Percentiles rank a stretch among this genome's conserved stretches.
phyloP scores from a whole-genome alignment of 805 yeast species.

The Metschnikowia cerradonensis region DNA sequence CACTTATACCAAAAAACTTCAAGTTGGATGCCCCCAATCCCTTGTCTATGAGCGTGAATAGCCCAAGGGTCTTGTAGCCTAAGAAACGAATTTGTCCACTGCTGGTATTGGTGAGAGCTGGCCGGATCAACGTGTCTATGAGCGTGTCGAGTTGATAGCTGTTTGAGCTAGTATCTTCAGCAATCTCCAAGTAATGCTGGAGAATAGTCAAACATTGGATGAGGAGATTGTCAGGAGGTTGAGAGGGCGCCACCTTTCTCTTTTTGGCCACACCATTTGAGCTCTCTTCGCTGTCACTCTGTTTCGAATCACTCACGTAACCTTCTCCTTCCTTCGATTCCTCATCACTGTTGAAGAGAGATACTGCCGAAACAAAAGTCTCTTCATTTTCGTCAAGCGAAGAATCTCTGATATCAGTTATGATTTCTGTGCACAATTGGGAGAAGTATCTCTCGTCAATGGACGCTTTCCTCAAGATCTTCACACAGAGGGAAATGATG shows the following conservation, averaged over 20 bases:
- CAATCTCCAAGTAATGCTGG: slow-evolving; percentile 63
- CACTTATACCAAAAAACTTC: slow-evolving; percentile 64
- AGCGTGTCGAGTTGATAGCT: slow-evolving; percentile 66
- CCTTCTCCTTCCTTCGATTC: slow-evolving; percentile 22
- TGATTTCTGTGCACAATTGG: slow-evolving; percentile 77
- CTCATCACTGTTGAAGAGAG: slow-evolving; percentile 20
- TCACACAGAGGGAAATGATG: slow-evolving; percentile 52
- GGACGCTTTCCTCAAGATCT: slow-evolving; percentile 66
- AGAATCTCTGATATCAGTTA: slow-evolving; percentile 78
- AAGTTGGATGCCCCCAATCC: slow-evolving; percentile 59
- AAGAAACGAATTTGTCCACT: slow-evolving; percentile 52
- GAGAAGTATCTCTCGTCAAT: slow-evolving; percentile 81
- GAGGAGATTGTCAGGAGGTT: slow-evolving; percentile 45
- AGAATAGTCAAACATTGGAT: slow-evolving; percentile 66
- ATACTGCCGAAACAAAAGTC: slow-evolving; percentile 25
- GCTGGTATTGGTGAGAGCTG: slow-evolving; percentile 54
- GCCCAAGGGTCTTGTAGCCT: slow-evolving; percentile 74
- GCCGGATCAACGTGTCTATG: slow-evolving; percentile 71
- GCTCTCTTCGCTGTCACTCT: slow-evolving; percentile 24
- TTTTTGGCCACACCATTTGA: slow-evolving; percentile 30
- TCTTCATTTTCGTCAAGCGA: slow-evolving; percentile 38
- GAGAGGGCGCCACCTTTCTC: slow-evolving; percentile 35
- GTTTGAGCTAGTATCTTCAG: slow-evolving; percentile 59
- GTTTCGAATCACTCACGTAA: slow-evolving; percentile 21
- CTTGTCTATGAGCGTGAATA: slow-evolving; percentile 70